phyloP scores from a whole-genome alignment of 225 moss, liverwort and hornwort genomes.

The Polytrichum commune region DNA sequence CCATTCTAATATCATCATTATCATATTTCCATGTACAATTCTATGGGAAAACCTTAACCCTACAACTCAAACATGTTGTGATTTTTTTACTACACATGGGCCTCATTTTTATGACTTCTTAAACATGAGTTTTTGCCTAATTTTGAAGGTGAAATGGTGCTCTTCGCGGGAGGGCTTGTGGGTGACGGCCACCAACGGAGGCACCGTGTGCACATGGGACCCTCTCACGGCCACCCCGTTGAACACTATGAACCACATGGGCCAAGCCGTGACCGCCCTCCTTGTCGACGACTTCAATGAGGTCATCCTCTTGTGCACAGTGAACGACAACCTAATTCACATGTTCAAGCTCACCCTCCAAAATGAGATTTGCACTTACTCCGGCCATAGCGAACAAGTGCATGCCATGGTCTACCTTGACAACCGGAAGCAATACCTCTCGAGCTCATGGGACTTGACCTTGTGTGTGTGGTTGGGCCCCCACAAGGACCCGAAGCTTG shows the following conservation, averaged over 20 bases:
- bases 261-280: slow-evolving; percentile 54
- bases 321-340: slow-evolving; percentile 51
- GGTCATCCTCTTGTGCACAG: slow-evolving; percentile 44
- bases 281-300: slow-evolving; percentile 62
- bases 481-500: no score
- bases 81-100: no score
- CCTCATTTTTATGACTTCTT: no score
- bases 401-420: slow-evolving; percentile 63
- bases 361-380: slow-evolving; percentile 49
- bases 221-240: slow-evolving; percentile 31
- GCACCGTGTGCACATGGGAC: slow-evolving; percentile 59
- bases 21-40: no score
- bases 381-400: slow-evolving; percentile 70
- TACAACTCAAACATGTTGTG: no score
- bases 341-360: slow-evolving; percentile 30
- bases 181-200: slow-evolving; percentile 56
- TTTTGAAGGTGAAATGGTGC: slow-evolving; percentile 67
- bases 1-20: no score
- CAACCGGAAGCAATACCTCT: slow-evolving; percentile 64
- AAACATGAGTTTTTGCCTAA: no score
- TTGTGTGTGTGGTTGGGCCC: slow-evolving; percentile 72
- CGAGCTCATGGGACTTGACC: slow-evolving; percentile 72
- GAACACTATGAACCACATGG: slow-evolving; percentile 34
- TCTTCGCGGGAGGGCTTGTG: slow-evolving; percentile 44
- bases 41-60: no score